Evolutionary conservation across 2,329 filamentous ascomycete genomes (phyloP), one percentile per base, ranked within the genome.

Genomic region (Ascomycota sp.): DNA sequence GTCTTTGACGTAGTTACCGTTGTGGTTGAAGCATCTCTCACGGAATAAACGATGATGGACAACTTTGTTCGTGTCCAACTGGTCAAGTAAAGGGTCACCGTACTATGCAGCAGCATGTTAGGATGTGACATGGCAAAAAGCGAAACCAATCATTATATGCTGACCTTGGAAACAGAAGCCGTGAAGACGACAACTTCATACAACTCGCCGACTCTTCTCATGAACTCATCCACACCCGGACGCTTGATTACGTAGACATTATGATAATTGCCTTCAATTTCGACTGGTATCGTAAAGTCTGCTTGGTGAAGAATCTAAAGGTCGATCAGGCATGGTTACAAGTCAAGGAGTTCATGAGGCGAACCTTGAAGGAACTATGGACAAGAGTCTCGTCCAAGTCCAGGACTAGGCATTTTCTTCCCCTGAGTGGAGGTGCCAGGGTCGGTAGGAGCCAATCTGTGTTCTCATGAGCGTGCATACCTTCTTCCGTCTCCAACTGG

Each of bases 201-300:
- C 33, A 98, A 65, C 57, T 98, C 89, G 33, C 89, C 89, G 27
- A 98, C 84, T 38, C 89, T 68, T 64, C 95, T 95, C 82, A 98
- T 93, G 56, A 98, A 98, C 42, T 91, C 76, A 51, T 98, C 89
- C 13, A 98, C 89, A 35, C 89, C 89, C n/a, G 89, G 89, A 47
- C 89, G 73, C 61, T 98, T 98, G 54, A 98, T 98, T 42, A 98
- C 89, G 52, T 98, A 98, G 35, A 98, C 91, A 48, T 98, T 98
- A 58, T 98, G 89, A 51, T 91, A 95, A 54, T 92, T 91, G 36
- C 89, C 89, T 60, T 98, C 89, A 41, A 98, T 98, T 50, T 98
- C 89, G 25, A 98, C 89, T 0, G 89, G 89, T 50, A 98, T 95
- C 6, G 89, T 98, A 51, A 98, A 95, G 56, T 98, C 89, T 37